phyloP scores from a whole-genome alignment of 2,329 filamentous ascomycete genomes.

The Cercospora zeina region DNA sequence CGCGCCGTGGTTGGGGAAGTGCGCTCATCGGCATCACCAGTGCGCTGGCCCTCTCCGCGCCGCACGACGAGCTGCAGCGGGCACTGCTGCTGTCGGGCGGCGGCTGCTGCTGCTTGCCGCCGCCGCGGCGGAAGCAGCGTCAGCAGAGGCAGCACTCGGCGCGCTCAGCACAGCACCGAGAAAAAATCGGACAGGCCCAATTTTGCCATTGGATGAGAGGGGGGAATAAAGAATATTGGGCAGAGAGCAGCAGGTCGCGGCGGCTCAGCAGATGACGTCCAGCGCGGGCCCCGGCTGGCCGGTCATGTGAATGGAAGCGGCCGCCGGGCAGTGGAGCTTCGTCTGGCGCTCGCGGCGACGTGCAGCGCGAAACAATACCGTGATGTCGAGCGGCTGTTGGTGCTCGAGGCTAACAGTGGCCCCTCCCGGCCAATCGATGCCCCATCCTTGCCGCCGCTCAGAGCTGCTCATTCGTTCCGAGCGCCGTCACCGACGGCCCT shows the following conservation, averaged over 20 bases:
- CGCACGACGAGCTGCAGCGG: no score
- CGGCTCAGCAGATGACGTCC: slow-evolving; percentile 25
- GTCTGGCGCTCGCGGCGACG: slow-evolving; percentile 20
- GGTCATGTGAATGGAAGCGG: slow-evolving; percentile 28
- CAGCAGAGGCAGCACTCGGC: no score
- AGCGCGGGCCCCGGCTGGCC: slow-evolving; percentile 11
- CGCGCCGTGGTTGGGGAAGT: slow-evolving; percentile 27
- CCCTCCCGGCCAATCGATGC: slow-evolving; percentile 19
- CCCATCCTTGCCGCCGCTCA: not conserved
- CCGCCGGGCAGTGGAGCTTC: slow-evolving; percentile 24
- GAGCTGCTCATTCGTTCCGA: no score
- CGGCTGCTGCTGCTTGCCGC: no score
- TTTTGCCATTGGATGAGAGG: slow-evolving; percentile 31
- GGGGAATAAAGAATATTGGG: slow-evolving; percentile 23
- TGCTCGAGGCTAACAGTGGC: slow-evolving; percentile 23
- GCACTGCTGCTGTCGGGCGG: no score
- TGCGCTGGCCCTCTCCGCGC: no score
- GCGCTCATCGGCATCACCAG: slow-evolving; percentile 27
- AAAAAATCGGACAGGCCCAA: slow-evolving; percentile 24
- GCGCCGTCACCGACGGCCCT: no score
- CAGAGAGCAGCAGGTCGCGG: slow-evolving; percentile 13
- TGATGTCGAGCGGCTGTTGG: slow-evolving; percentile 27
- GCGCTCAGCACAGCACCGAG: slow-evolving; percentile 23
- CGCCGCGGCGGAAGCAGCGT: slow-evolving; percentile 19
- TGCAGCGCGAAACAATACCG: slow-evolving; percentile 25